Conservation (phyloP, 371 early-diverging fungal genomes). For the Batkoa obscura region DNA sequence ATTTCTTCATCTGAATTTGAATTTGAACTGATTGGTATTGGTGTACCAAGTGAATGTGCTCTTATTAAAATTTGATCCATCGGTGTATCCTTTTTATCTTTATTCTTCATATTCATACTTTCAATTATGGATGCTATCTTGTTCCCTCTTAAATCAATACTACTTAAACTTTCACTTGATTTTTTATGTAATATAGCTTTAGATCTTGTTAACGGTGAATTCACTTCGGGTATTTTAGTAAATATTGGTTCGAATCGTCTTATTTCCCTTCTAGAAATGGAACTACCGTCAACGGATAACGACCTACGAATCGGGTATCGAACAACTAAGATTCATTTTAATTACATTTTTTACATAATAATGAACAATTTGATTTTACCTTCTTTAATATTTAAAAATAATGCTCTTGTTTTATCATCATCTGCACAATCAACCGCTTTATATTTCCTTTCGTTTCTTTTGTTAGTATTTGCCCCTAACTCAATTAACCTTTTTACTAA, state of each 20-base stretch:
- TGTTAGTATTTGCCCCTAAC: slow-evolving; percentile 30
- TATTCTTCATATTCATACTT: background rate
- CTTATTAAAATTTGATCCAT: background rate
- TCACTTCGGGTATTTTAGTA: background rate
- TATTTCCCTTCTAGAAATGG: slow-evolving; percentile 6
- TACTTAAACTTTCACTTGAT: background rate
- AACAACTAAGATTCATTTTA: background rate
- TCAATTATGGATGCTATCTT: too few relatives aligned
- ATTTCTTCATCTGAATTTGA: background rate
- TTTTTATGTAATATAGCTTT: background rate
- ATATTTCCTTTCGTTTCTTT: slow-evolving; percentile 32
- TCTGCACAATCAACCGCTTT: slow-evolving; percentile 44
- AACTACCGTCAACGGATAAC: slow-evolving; percentile 3
- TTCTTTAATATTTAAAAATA: slow-evolving; percentile 27
- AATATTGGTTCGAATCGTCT: slow-evolving; percentile 5
- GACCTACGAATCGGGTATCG: background rate
- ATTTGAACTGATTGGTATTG: background rate
- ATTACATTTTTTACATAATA: background rate
- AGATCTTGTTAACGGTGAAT: background rate
- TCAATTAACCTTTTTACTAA: slow-evolving; percentile 35
- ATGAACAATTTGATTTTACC: slow-evolving; percentile 10
- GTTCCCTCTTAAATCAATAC: background rate
- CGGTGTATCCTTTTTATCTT: background rate
- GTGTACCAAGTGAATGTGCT: background rate
- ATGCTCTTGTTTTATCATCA: slow-evolving; percentile 27